Base-by-base conservation (phyloP, 2,329 filamentous ascomycete species). In the Cordyceps cateniannulata region DNA sequence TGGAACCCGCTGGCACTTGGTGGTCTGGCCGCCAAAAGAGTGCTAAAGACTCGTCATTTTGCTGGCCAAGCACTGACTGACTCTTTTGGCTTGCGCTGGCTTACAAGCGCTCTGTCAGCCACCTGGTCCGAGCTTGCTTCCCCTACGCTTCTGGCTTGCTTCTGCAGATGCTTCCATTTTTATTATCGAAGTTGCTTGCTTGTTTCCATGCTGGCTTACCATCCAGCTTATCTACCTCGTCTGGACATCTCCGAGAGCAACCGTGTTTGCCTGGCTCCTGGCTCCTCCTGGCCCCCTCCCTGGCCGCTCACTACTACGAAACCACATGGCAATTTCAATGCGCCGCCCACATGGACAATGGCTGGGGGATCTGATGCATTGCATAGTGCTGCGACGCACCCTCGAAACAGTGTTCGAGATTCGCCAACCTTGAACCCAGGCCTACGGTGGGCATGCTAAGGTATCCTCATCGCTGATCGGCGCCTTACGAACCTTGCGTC, bases 81-180 rank as follows among this genome's bases (percentile, higher is more conserved):
- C 16, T 14, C 51, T 55, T 29, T 55, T 47, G 25, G 25, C n/a
- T 29, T 56, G n/a, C 29, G 20, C 20, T 14, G 29, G 50, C 25
- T 45, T 47, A 40, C 50, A 56, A n/a, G 3, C 20, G 7, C 16
- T 45, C 42, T 20, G 40, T n/a, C 42, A 45, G 27, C 42, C 29
- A 29, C 53, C 20, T 52, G 57, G 57, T 35, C 57, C 38, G 29
- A 53, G 49, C 57, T 60, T 45, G 12, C 57, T 60, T 53, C 57
- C 40, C 22, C 24, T 35, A 14, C 38, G 48, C 57, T 60, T 60
- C 57, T 58, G 54, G 54, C 42, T 38, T 38, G 42, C 54, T 57
- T 57, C 44, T 49, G 54, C 54, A 25, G 24, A 57, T 32, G 54
- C 54, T 49, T 57, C 52, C 25, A 55, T 55, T 55, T 47, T 24